A percentile compares a stretch with the other conserved stretches of the same genome.
These are phyloP conservation scores for Crucibulum parvulum DNA, from an alignment of 1,284 basidiomycete genomes.

Conservation along the genomic window DNA sequence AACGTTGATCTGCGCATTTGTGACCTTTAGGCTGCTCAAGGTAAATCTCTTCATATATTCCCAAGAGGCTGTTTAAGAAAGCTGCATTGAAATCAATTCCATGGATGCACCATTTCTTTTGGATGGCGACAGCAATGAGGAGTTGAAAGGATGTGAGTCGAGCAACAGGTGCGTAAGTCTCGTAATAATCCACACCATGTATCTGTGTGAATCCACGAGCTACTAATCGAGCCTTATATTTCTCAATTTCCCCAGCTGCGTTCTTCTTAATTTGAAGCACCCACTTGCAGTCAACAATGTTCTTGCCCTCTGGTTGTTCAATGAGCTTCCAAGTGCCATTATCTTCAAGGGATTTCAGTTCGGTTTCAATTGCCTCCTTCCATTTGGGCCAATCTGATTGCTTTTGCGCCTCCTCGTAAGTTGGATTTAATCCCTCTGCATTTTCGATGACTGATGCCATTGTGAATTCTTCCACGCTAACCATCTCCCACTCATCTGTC, in stretches of 20 bases:
- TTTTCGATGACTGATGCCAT: slow-evolving; percentile 7
- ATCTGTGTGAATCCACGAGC: neutral
- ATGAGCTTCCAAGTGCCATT: slow-evolving; percentile 32
- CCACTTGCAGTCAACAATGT: slow-evolving; percentile 20
- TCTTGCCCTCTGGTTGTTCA: neutral
- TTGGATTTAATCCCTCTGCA: slow-evolving; percentile 21
- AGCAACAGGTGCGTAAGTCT: neutral
- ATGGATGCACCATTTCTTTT: neutral
- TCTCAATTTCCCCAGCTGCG: slow-evolving; percentile 3
- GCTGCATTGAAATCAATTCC: neutral
- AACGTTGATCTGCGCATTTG: slow-evolving; percentile 5
- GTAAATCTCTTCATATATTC: neutral
- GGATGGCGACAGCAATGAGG: neutral
- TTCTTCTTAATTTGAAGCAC: slow-evolving; percentile 21
- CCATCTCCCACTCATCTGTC: neutral
- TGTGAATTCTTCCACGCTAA: slow-evolving; percentile 2
- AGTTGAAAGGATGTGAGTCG: neutral
- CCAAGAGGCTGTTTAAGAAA: neutral
- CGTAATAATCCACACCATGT: neutral
- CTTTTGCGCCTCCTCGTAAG: slow-evolving; percentile 27
- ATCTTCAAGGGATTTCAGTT: slow-evolving; percentile 24
- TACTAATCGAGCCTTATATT: neutral
- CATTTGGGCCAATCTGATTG: slow-evolving; percentile 30
- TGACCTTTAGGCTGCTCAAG: slow-evolving; percentile 1
- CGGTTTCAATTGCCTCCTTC: slow-evolving; percentile 34